Percentiles rank a stretch among this genome's conserved stretches.
Conservation (phyloP, 768 basidiomycete species). For the Serendipita vermifera region DNA sequence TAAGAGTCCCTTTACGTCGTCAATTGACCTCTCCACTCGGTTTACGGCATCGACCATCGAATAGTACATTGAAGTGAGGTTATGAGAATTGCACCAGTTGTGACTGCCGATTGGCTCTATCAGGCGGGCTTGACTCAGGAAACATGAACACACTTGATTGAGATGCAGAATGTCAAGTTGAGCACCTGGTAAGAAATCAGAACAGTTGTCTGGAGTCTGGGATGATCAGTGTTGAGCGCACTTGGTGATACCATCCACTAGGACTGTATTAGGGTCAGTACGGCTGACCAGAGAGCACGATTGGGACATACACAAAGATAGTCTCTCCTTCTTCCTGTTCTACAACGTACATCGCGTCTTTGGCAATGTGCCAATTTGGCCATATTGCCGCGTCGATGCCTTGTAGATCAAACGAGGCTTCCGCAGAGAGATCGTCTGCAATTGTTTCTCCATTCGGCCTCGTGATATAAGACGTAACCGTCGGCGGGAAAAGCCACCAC, state of each 20-base stretch:
- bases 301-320: constrained; percentile 11
- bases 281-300: background rate
- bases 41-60: constrained; percentile 12
- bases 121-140: too few species aligned
- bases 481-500: constrained; percentile 16
- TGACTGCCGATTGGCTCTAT: too few species aligned
- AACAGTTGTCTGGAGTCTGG: background rate
- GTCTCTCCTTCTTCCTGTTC: constrained; percentile 12
- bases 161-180: constrained; percentile 13
- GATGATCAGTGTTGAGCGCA: background rate
- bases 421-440: background rate
- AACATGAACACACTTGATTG: constrained; percentile 13
- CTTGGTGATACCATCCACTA: constrained; percentile 18
- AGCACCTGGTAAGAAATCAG: constrained; percentile 11
- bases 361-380: constrained; percentile 10
- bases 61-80: constrained; percentile 15
- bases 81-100: constrained; percentile 16
- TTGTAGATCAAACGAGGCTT: constrained; percentile 12
- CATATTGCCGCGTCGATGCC: constrained; percentile 11
- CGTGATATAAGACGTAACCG: constrained; percentile 13
- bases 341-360: constrained; percentile 10
- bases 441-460: constrained; percentile 12
- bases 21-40: constrained; percentile 13
- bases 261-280: constrained; percentile 13
- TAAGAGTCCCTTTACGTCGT: constrained; percentile 15